These are phyloP conservation scores for Lactifluus pinguis DNA, from an alignment of 768 basidiomycete genomes.

Conservation along the genomic window DNA sequence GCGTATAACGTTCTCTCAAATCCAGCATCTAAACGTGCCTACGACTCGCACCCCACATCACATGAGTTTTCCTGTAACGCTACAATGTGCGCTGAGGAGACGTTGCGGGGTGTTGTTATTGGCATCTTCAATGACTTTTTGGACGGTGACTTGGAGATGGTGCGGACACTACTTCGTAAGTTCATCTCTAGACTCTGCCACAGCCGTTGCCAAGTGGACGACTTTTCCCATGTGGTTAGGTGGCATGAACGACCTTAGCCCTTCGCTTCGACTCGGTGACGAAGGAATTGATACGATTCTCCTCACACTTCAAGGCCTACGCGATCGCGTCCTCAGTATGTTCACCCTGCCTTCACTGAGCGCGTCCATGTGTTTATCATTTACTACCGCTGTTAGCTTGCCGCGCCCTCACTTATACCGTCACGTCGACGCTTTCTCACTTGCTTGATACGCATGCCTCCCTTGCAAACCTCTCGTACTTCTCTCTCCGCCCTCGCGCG, in stretches of 20 bases:
- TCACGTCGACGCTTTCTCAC: conserved; percentile 63
- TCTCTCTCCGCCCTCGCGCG: conserved; percentile 67
- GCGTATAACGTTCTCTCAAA: conserved; percentile 77
- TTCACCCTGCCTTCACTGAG: background rate
- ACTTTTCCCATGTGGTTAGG: conserved; percentile 31
- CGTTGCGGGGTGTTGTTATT: conserved; percentile 63
- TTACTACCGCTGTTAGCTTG: conserved; percentile 41
- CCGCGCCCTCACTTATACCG: conserved; percentile 63
- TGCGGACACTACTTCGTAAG: conserved; percentile 66
- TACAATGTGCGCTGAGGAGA: conserved; percentile 63
- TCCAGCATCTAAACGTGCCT: conserved; percentile 55
- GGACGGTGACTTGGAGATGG: conserved; percentile 81
- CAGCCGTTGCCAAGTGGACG: background rate
- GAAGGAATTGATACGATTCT: conserved; percentile 75
- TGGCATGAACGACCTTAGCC: conserved; percentile 72
- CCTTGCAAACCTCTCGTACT: conserved; percentile 66
- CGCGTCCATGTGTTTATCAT: background rate
- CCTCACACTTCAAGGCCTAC: conserved; percentile 54
- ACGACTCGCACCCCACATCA: conserved; percentile 49
- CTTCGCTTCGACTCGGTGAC: conserved; percentile 65
- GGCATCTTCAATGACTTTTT: conserved; percentile 75
- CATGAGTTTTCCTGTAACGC: conserved; percentile 41
- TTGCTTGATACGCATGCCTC: conserved; percentile 77
- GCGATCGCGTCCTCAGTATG: conserved; percentile 68
- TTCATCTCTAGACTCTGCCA: conserved; percentile 6